Evolutionary conservation across 768 basidiomycete genomes (phyloP).

Genomic region (Amanita brunnescens): DNA sequence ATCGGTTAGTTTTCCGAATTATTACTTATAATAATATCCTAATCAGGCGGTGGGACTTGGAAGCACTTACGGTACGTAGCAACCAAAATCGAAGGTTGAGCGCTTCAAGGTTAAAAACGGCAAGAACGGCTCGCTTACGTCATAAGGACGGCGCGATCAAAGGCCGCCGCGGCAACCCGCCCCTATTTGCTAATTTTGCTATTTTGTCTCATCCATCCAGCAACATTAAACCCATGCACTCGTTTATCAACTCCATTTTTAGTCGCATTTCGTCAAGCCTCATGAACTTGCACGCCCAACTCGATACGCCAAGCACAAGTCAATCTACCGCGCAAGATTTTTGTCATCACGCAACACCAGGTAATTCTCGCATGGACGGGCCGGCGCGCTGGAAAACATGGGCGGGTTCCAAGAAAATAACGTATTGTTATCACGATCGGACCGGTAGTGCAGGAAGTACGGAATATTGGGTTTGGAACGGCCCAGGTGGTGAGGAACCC

Average conservation of each 20-base stretch:
- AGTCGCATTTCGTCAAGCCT: background rate
- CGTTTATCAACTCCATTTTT: background rate
- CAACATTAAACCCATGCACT: too few relatives aligned
- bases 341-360: background rate
- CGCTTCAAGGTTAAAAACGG: too few relatives aligned
- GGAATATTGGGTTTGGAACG: constrained; percentile 7
- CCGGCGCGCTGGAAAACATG: background rate
- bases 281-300: background rate
- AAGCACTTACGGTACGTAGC: too few relatives aligned
- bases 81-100: too few relatives aligned
- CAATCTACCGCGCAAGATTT: background rate
- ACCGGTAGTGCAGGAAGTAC: background rate
- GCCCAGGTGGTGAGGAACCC: background rate
- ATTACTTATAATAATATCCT: too few relatives aligned
- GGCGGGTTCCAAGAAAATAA: background rate
- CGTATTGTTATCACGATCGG: constrained; percentile 2
- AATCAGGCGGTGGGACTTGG: too few relatives aligned
- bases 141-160: too few relatives aligned
- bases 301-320: background rate
- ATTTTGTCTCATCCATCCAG: too few relatives aligned
- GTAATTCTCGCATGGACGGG: background rate
- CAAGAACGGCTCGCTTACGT: too few relatives aligned
- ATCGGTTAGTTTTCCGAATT: too few relatives aligned
- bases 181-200: too few relatives aligned
- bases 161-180: too few relatives aligned